These are phyloP conservation scores for Saccharomycopsis crataegensis DNA, from an alignment of 1,139 yeast genomes.

Conservation along the genomic window DNA sequence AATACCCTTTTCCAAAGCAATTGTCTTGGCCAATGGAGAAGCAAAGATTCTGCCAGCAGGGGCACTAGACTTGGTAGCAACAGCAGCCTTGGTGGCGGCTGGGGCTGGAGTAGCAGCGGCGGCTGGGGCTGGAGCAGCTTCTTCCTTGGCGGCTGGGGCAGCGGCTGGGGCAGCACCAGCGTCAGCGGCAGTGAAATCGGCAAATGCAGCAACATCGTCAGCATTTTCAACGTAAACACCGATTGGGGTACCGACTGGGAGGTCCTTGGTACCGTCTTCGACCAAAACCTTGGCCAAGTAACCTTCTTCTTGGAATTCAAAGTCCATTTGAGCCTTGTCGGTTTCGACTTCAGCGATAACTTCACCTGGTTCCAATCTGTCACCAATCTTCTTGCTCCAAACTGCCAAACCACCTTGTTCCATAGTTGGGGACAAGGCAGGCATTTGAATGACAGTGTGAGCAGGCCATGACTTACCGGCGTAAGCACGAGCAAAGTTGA, in stretches of 20 bases:
- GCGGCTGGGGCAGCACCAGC: constrained; percentile 53
- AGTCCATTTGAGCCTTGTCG: constrained; percentile 98
- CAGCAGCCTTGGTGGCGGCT: constrained; percentile 21
- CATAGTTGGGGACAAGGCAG: constrained; percentile 97
- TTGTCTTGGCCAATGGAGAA: constrained; percentile 88
- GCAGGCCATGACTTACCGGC: constrained; percentile 42
- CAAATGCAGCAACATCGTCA: constrained; percentile 76
- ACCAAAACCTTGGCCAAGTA: constrained; percentile 84
- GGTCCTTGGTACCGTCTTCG: constrained; percentile 80
- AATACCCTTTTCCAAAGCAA: constrained; percentile 91
- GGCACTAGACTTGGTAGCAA: constrained; percentile 24
- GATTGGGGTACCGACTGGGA: constrained; percentile 91
- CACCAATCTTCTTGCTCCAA: constrained; percentile 90
- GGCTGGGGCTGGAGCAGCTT: constrained; percentile 24
- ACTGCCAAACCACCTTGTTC: constrained; percentile 85
- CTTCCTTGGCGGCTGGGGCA: constrained; percentile 28
- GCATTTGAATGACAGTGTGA: constrained; percentile 60
- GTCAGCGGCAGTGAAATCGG: constrained; percentile 74
- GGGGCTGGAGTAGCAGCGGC: constrained; percentile 26
- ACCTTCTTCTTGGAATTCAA: constrained; percentile 98
- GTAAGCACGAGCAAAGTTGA: constrained; percentile 27
- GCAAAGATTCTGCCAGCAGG: constrained; percentile 72
- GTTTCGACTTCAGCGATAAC: constrained; percentile 96
- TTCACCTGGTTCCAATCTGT: constrained; percentile 81
- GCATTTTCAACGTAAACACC: constrained; percentile 93